Percentiles rank a stretch among this genome's conserved stretches.
These are phyloP conservation scores for Rhododendron ferrugineum DNA, from an alignment of 148 eudicot species.

Conservation along the genomic window DNA sequence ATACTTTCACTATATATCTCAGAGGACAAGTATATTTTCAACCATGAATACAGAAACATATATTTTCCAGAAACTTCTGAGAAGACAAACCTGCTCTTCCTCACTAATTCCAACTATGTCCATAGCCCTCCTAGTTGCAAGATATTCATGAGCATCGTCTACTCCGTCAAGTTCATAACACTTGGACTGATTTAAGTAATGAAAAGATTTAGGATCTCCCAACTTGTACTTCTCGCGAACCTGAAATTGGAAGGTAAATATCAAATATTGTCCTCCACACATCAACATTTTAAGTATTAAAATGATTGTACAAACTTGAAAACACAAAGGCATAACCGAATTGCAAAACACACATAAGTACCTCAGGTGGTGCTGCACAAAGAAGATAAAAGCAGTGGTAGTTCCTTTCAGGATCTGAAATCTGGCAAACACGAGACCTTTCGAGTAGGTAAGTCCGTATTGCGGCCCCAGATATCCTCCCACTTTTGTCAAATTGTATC, in stretches of 20 bases:
- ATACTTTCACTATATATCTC: conserved; percentile 1
- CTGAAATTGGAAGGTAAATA: conserved; percentile 33
- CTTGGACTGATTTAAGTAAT: conserved; percentile 88
- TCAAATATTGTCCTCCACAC: neutral
- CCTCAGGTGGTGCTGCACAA: conserved; percentile 92
- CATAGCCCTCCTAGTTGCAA: conserved; percentile 95
- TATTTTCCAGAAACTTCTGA: neutral
- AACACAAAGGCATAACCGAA: neutral
- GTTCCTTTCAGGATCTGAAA: conserved; percentile 93
- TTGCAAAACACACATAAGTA: conserved; percentile 18
- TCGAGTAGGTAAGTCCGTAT: conserved; percentile 88
- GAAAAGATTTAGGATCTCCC: conserved; percentile 62
- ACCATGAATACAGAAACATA: neutral
- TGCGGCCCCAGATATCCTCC: conserved; percentile 98
- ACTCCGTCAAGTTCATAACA: conserved; percentile 76
- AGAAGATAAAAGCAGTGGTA: conserved; percentile 96
- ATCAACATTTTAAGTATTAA: neutral
- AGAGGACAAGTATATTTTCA: neutral
- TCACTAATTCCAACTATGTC: conserved; percentile 90
- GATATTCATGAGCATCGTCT: conserved; percentile 80
- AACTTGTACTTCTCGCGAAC: conserved; percentile 84
- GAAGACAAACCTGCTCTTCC: conserved; percentile 73
- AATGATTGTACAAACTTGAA: neutral
- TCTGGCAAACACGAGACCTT: conserved; percentile 98
- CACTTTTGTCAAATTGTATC: conserved; percentile 88